Evolutionary conservation across 2,329 filamentous ascomycete genomes (phyloP).

Genomic region (Alternaria consortialis): DNA sequence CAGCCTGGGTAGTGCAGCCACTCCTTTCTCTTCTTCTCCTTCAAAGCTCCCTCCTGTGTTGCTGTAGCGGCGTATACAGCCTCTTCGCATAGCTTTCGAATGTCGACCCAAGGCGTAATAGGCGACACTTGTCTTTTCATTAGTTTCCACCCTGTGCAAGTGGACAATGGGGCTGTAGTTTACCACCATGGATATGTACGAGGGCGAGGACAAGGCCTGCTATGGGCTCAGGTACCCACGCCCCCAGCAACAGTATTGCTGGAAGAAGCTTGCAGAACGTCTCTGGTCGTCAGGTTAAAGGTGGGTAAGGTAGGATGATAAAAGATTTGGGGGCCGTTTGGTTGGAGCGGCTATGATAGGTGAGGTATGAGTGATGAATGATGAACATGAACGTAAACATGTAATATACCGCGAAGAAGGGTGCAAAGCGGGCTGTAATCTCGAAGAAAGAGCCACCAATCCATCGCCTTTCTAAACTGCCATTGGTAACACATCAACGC

Average conservation of each 20-base stretch:
- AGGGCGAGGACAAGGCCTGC: not conserved
- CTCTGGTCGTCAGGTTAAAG: not conserved
- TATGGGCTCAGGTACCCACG: not conserved
- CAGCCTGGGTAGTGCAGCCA: not conserved
- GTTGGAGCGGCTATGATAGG: not conserved
- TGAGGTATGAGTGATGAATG: not conserved
- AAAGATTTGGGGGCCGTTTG: not conserved
- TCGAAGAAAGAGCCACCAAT: not conserved
- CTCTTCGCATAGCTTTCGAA: not conserved
- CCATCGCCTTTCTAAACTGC: not conserved
- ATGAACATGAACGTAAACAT: too few species aligned
- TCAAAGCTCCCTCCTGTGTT: not conserved
- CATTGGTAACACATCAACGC: not conserved
- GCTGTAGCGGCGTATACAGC: not conserved
- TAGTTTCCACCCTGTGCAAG: too few species aligned
- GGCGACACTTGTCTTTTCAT: too few species aligned
- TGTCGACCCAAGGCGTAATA: not conserved
- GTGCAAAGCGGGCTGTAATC: not conserved
- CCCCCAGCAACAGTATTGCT: not conserved
- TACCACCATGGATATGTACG: not conserved
- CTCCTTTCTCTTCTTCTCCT: not conserved
- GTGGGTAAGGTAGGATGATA: not conserved
- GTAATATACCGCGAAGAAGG: too few species aligned
- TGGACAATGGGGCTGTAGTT: too few species aligned
- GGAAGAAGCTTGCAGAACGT: not conserved